Percentiles rank a stretch among this genome's conserved stretches.
phyloP scores from a whole-genome alignment of 2,329 filamentous ascomycete species.

The Akanthomyces dipterigenus region DNA sequence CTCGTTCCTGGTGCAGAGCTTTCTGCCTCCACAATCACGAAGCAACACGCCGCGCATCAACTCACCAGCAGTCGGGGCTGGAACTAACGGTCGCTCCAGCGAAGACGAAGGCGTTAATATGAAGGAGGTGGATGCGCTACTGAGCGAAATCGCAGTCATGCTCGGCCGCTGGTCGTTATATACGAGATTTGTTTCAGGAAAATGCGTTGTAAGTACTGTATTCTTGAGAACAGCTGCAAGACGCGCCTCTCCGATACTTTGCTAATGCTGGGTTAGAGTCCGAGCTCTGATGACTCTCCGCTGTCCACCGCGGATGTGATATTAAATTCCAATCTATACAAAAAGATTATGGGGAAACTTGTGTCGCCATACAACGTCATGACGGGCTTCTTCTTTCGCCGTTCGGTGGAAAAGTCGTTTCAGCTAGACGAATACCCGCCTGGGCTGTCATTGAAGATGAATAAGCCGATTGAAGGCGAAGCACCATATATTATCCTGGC shows the following conservation, averaged over 20 bases:
- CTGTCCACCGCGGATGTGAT: slow-evolving; percentile 68
- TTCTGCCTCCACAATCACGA: slow-evolving; percentile 64
- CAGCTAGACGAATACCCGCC: slow-evolving; percentile 85
- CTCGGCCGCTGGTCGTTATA: slow-evolving; percentile 90
- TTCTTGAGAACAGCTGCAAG: background rate
- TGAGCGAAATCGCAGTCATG: slow-evolving; percentile 89
- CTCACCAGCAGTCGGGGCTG: slow-evolving; percentile 63
- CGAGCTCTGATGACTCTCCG: slow-evolving; percentile 45
- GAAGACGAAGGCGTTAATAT: slow-evolving; percentile 94
- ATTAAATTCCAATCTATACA: slow-evolving; percentile 68
- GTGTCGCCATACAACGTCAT: slow-evolving; percentile 80
- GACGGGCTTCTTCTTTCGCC: slow-evolving; percentile 93
- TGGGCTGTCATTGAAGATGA: slow-evolving; percentile 70
- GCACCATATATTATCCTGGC: slow-evolving; percentile 90
- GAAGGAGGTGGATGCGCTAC: slow-evolving; percentile 84
- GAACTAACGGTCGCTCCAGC: slow-evolving; percentile 50
- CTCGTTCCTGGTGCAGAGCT: slow-evolving; percentile 93
- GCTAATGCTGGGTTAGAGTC: slow-evolving; percentile 35
- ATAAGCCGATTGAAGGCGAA: slow-evolving; percentile 64
- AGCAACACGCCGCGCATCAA: slow-evolving; percentile 60
- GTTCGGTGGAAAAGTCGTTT: slow-evolving; percentile 95
- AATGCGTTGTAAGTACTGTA: slow-evolving; percentile 61
- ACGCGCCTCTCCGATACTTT: slow-evolving; percentile 9
- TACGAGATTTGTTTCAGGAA: slow-evolving; percentile 77
- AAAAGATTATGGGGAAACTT: slow-evolving; percentile 70